Evolutionary conservation across 2,329 filamentous ascomycete species (phyloP), one percentile per base, ranked within the genome.

Genomic region (Ophiostoma himal-ulmi): DNA sequence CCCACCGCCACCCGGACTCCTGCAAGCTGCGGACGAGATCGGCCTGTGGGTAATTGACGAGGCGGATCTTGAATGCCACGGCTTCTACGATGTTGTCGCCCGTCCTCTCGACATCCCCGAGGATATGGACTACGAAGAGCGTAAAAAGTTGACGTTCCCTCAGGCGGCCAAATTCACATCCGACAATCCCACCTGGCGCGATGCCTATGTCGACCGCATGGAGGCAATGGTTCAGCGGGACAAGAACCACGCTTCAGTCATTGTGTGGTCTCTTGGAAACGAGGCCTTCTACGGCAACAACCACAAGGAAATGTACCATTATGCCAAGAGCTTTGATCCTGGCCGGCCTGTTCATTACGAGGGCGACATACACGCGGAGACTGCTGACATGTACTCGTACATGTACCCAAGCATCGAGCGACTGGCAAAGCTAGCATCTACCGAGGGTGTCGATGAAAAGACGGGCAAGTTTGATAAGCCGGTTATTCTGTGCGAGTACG

Each of bases 231-330:
- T 92, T 0, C 83, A 88, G 74, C 83, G 90, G 20, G 89, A 92
- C 77, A 91, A 91, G 78, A 89, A 92, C 71, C 88, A 91, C 73
- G 78, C 90, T 0, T 88, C 84, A n/a, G 82, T 92, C 68, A 87
- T 92, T 67, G 85, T 91, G 60, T 92, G 90, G 90, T 89, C 87
- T 66, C 81, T 92, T 0, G 90, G 90, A 0, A 92, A 92, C 75
- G 90, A 92, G 76, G 85, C 89, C 0, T 92, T 91, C 76, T 91
- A 90, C 75, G 90, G 90, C 0, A 80, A 81, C 10, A 92, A 92
- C 75, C 88, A 90, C 75, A 82, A 82, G 65, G 86, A 85, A 44
- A 92, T 92, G 90, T 88, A 88, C 74, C 79, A 88, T 3, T 89
- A 85, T 76, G 83, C 84, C 68, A 88, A 86, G 72, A 71, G 78